Conservation (phyloP, 495 filamentous ascomycete genomes). For the Tuber melanosporum region DNA sequence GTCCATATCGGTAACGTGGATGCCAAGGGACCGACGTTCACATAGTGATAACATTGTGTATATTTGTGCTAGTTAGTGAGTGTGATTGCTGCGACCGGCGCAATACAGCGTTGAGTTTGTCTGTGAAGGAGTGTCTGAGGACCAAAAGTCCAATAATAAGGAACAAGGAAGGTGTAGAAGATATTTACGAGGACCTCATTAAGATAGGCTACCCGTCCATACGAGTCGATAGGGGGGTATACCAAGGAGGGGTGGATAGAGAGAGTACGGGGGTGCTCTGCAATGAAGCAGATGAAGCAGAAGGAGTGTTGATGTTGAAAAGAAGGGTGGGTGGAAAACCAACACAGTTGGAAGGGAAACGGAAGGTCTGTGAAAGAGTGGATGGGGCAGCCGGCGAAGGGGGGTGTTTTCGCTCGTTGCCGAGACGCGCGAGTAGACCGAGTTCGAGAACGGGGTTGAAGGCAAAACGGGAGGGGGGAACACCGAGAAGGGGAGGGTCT, state of each 20-base stretch:
- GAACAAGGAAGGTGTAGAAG: constrained; percentile 31
- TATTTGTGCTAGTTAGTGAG: constrained; percentile 23
- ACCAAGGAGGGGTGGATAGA: neutral
- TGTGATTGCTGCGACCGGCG: constrained; percentile 30
- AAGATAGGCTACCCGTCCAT: constrained; percentile 2
- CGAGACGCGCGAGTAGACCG: neutral
- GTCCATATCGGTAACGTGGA: constrained; percentile 37
- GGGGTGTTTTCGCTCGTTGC: neutral
- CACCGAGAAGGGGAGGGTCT: neutral
- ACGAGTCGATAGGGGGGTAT: neutral
- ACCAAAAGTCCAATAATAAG: constrained; percentile 25
- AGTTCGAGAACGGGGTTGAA: neutral
- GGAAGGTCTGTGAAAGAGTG: neutral
- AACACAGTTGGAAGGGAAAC: neutral
- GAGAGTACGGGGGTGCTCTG: neutral
- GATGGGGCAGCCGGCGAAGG: neutral
- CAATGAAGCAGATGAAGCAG: constrained; percentile 5
- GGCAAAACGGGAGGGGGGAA: neutral
- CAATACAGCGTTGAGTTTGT: constrained; percentile 19
- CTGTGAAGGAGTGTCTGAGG: constrained; percentile 31
- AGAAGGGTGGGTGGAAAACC: neutral
- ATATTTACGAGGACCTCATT: constrained; percentile 31
- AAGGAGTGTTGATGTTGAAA: neutral
- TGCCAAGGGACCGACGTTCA: constrained; percentile 30
- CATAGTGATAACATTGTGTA: constrained; percentile 33